Percentiles rank a stretch among this genome's conserved stretches.
phyloP scores from a whole-genome alignment of 2,329 filamentous ascomycete genomes.

The Hypoxylon rubiginosum region DNA sequence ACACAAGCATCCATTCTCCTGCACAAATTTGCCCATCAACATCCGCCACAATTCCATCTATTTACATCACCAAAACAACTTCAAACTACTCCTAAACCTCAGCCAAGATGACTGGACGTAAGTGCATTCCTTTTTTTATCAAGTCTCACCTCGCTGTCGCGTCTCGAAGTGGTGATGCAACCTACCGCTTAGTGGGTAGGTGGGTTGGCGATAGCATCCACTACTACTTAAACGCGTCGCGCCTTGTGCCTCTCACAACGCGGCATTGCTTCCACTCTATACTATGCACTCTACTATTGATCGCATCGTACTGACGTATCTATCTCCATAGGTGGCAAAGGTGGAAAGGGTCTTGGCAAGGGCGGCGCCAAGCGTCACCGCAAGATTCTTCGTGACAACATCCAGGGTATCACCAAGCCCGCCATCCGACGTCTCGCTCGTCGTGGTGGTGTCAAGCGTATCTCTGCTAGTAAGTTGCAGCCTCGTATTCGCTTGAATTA shows the following conservation, averaged over 20 bases:
- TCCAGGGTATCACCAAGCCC: slow-evolving; percentile 99
- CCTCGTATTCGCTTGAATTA: slow-evolving; percentile 33
- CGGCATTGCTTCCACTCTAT: slow-evolving; percentile 10
- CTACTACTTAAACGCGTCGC: slow-evolving; percentile 50
- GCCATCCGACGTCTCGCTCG: slow-evolving; percentile 98
- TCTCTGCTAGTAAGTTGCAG: slow-evolving; percentile 82
- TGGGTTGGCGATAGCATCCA: slow-evolving; percentile 38
- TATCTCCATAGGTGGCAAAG: slow-evolving; percentile 80
- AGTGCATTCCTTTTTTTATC: slow-evolving; percentile 58
- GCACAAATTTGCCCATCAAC: slow-evolving; percentile 47
- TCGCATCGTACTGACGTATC: slow-evolving; percentile 60
- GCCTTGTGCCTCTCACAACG: slow-evolving; percentile 34
- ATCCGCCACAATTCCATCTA: slow-evolving; percentile 45
- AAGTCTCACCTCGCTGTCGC: slow-evolving; percentile 35
- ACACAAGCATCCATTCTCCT: slow-evolving; percentile 46
- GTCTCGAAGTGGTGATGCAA: slow-evolving; percentile 18
- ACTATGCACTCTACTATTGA: slow-evolving; percentile 17
- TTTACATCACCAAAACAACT: slow-evolving; percentile 50
- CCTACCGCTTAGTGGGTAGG: slow-evolving; percentile 39
- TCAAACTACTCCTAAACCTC: slow-evolving; percentile 48
- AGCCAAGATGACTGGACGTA: slow-evolving; percentile 80
- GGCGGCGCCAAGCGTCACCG: slow-evolving; percentile 98
- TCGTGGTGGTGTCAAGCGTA: slow-evolving; percentile 99
- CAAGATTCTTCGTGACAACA: slow-evolving; percentile 99
- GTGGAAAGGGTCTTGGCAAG: slow-evolving; percentile 98